phyloP scores from a whole-genome alignment of 2,329 filamentous ascomycete genomes.

The Trichoderma pleuroti region DNA sequence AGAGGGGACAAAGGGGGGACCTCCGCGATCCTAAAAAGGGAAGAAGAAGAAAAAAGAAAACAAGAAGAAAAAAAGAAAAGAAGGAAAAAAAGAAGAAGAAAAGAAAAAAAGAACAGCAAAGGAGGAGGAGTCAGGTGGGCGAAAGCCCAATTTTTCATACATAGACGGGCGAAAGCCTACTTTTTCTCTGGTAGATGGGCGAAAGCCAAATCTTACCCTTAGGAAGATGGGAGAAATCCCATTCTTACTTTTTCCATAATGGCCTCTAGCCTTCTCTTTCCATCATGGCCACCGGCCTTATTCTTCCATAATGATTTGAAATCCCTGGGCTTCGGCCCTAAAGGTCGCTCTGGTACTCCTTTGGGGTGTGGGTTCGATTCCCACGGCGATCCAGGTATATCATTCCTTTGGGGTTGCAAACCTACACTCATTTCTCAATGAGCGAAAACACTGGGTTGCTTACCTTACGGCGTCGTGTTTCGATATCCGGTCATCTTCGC shows the following conservation, averaged over 20 bases:
- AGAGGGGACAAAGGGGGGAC: background rate
- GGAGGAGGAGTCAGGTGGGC: no score
- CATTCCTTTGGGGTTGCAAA: background rate
- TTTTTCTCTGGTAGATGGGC: no score
- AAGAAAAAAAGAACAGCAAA: no score
- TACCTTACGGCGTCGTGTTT: background rate
- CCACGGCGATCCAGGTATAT: background rate
- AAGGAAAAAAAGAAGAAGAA: background rate
- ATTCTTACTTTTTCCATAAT: no score
- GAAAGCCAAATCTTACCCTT: no score
- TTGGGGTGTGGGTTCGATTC: background rate
- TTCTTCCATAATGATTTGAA: background rate
- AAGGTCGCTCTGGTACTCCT: background rate
- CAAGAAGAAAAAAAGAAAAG: background rate
- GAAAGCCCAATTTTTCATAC: no score
- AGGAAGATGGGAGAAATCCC: no score
- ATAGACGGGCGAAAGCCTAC: no score
- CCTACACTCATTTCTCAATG: background rate
- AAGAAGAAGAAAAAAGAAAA: background rate
- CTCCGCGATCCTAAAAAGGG: background rate
- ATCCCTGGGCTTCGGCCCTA: background rate
- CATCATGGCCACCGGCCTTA: no score
- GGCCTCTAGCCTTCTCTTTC: no score
- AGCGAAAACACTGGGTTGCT: background rate
- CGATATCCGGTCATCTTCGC: background rate